These are phyloP conservation scores for Garcia nutans DNA, from an alignment of 345 rosid genomes.

Conservation along the genomic window DNA sequence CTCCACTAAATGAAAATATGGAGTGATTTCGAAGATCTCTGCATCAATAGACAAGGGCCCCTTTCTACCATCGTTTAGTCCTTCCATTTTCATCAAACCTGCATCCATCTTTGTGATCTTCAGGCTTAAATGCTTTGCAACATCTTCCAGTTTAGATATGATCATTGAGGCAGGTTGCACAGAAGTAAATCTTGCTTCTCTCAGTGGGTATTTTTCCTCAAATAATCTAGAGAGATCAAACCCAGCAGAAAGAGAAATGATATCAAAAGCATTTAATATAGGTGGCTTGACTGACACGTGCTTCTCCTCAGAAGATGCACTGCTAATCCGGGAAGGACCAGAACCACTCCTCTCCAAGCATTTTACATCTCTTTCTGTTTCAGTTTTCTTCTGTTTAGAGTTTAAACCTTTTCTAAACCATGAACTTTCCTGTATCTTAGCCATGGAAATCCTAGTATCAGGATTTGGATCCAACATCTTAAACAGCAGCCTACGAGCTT, in stretches of 20 bases:
- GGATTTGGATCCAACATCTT: conserved; percentile 26
- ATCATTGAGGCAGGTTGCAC: conserved; percentile 20
- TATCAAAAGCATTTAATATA: conserved; percentile 27
- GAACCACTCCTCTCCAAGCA: conserved; percentile 14
- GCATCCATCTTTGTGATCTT: conserved; percentile 24
- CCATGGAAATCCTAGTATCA: conserved; percentile 22
- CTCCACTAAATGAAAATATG: conserved; percentile 25
- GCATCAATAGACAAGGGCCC: conserved; percentile 23
- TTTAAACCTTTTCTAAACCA: conserved; percentile 24
- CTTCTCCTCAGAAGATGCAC: conserved; percentile 7
- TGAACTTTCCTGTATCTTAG: conserved; percentile 17
- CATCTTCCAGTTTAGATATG: conserved; percentile 24
- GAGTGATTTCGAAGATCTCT: conserved; percentile 28
- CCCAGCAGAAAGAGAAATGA: conserved; percentile 30
- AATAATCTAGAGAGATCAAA: conserved; percentile 31
- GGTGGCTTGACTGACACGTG: conserved; percentile 12
- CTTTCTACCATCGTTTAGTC: conserved; percentile 21
- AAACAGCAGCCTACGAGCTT: conserved; percentile 22
- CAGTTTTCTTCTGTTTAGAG: conserved; percentile 16
- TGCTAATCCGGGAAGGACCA: conserved; percentile 21
- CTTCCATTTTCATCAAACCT: conserved; percentile 25
- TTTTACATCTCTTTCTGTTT: conserved; percentile 8
- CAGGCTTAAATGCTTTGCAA: conserved; percentile 15
- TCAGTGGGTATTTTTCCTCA: conserved; percentile 9
- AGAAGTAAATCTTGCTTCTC: conserved; percentile 25